Conservation (phyloP, 768 basidiomycete species). For the Kwoniella sp. region DNA sequence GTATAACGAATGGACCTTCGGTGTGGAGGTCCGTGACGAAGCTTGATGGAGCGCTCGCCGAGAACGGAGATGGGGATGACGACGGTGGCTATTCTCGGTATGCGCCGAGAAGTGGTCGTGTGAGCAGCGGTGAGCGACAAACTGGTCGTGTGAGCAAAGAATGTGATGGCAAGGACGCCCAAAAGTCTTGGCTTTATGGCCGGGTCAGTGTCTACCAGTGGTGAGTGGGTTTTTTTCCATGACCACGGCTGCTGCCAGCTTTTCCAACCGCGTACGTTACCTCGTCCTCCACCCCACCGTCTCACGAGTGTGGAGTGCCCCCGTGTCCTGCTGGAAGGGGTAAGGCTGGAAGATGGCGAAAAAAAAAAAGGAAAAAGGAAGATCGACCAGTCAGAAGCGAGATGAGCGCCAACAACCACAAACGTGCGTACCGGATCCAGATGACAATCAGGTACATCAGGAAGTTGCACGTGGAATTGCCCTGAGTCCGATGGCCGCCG, state of each 20-base stretch:
- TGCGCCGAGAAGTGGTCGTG: constrained; percentile 6
- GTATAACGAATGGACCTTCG: not conserved
- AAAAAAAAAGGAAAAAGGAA: not conserved
- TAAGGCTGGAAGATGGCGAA: not conserved
- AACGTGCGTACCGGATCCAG: constrained; percentile 4
- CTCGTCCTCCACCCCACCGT: too few relatives aligned
- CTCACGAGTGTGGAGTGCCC: too few relatives aligned
- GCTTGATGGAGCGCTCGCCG: too few relatives aligned
- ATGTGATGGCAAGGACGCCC: not conserved
- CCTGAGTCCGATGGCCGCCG: too few relatives aligned
- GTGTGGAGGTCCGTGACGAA: not conserved
- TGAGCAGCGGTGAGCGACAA: constrained; percentile 1
- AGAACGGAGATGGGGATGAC: too few relatives aligned
- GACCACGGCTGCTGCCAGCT: not conserved
- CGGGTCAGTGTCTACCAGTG: too few relatives aligned
- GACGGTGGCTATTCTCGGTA: not conserved
- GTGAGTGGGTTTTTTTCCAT: not conserved
- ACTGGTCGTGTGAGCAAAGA: constrained; percentile 14
- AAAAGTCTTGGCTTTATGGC: constrained; percentile 2
- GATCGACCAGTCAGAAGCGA: constrained; percentile 11
- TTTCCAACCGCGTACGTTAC: too few relatives aligned
- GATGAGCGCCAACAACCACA: constrained; percentile 1
- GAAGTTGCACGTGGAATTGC: not conserved
- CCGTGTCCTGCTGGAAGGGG: not conserved
- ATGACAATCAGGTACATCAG: not conserved